A percentile compares a stretch with the other conserved stretches of the same genome.
Evolutionary conservation across 192 early-diverging fungal species (phyloP).

Genomic region (Entomortierella parvispora): DNA sequence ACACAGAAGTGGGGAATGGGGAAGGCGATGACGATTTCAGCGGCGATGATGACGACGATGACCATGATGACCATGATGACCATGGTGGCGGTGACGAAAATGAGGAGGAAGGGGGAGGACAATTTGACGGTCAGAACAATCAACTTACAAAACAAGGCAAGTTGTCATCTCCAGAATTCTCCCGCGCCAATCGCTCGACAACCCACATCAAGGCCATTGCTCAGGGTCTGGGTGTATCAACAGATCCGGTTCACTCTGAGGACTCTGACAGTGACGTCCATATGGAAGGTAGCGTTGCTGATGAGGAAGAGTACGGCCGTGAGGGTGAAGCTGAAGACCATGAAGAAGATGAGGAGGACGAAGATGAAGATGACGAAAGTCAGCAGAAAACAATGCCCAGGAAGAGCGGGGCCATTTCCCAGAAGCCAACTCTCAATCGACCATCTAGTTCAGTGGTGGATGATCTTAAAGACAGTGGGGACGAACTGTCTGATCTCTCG

Average conservation of each 20-base stretch:
- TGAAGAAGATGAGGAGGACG: conserved; percentile 18
- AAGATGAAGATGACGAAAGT: conserved; percentile 3
- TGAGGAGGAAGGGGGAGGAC: conserved; percentile 7
- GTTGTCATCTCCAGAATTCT: too few relatives aligned
- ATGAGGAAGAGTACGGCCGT: conserved; percentile 29
- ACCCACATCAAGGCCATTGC: too few relatives aligned
- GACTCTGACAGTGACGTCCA: conserved; percentile 47
- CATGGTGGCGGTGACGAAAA: conserved; percentile 8
- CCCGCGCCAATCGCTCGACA: too few relatives aligned
- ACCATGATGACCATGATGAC: conserved; percentile 7
- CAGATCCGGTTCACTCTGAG: conserved; percentile 16
- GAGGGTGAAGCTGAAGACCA: conserved; percentile 21
- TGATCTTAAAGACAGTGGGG: conserved; percentile 49
- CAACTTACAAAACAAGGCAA: too few relatives aligned
- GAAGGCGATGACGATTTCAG: conserved; percentile 35
- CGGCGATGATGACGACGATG: conserved; percentile 37
- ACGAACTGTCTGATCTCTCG: conserved; percentile 45
- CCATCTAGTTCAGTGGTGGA: conserved; percentile 24
- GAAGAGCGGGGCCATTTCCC: conserved; percentile 23
- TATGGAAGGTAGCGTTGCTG: conserved; percentile 35
- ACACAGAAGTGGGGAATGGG: conserved; percentile 45
- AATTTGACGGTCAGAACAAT: too few relatives aligned
- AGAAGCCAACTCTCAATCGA: conserved; percentile 38
- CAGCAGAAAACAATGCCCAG: neutral
- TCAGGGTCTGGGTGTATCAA: too few relatives aligned